Conservation (phyloP, 805 yeast species). For the Suhomyces vadensis region DNA sequence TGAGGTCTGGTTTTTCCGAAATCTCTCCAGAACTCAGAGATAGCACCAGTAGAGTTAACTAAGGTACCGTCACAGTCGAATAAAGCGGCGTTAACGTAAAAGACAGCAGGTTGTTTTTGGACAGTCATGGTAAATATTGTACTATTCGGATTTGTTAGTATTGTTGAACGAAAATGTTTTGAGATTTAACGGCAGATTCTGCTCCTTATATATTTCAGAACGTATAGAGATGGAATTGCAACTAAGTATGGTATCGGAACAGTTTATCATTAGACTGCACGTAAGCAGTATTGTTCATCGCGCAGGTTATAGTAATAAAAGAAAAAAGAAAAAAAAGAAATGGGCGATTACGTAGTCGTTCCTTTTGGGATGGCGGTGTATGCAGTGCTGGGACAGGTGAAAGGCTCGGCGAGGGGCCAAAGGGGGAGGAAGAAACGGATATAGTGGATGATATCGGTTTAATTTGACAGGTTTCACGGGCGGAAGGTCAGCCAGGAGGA, state of each 20-base stretch:
- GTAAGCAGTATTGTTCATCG: slow-evolving; percentile 1
- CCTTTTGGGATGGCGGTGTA: not conserved
- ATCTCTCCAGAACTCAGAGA: slow-evolving; percentile 79
- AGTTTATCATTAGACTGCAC: slow-evolving; percentile 3
- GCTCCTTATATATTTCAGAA: slow-evolving; percentile 5
- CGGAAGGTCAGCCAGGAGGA: not conserved
- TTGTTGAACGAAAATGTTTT: not conserved
- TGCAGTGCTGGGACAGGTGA: not conserved
- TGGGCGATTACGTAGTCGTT: not conserved
- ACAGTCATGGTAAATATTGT: slow-evolving; percentile 25
- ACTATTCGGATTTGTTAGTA: not conserved
- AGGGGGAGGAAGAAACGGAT: not conserved
- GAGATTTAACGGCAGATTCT: not conserved
- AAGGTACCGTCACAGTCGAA: slow-evolving; percentile 90
- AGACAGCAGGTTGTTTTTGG: slow-evolving; percentile 44
- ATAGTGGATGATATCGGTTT: not conserved
- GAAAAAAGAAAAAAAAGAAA: not conserved
- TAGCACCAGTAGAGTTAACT: slow-evolving; percentile 80
- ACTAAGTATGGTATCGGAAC: not conserved
- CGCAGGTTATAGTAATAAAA: not conserved
- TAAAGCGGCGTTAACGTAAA: slow-evolving; percentile 50
- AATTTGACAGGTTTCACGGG: not conserved
- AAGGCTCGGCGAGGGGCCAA: not conserved
- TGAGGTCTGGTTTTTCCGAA: slow-evolving; percentile 67
- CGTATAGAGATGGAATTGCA: not conserved